phyloP scores from a whole-genome alignment of 164 flowering plant species.

The Liriodendron chinense region DNA sequence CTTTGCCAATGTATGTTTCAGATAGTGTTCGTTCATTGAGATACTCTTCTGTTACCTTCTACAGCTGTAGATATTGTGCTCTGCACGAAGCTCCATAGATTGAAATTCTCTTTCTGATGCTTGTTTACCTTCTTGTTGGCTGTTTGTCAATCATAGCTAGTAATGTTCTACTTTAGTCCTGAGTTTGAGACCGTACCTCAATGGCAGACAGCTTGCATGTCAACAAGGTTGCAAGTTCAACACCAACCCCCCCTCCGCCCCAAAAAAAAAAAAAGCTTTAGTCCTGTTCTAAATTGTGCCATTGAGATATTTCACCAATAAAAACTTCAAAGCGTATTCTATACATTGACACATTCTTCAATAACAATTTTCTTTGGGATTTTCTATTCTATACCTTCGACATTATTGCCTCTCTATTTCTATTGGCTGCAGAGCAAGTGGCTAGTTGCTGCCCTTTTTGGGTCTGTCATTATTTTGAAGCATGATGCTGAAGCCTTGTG shows the following conservation, averaged over 20 bases:
- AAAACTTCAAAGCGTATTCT: not conserved
- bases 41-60: no score
- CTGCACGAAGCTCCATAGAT: no score
- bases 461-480: slow-evolving; percentile 54
- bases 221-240: no score
- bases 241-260: no score
- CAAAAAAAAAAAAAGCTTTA: no score
- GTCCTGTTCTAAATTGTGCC: not conserved
- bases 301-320: not conserved
- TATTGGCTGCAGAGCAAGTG: slow-evolving; percentile 78
- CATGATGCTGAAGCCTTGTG: slow-evolving; percentile 79
- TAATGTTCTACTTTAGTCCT: no score
- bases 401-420: not conserved
- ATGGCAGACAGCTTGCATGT: no score
- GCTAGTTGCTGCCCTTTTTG: slow-evolving; percentile 59
- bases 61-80: no score
- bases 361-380: not conserved
- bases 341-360: not conserved
- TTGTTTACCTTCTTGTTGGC: no score
- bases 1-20: not conserved
- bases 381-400: not conserved
- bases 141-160: no score
- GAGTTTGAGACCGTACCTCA: no score
- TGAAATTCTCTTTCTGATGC: no score
- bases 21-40: not conserved